Percentiles rank a stretch among this genome's conserved stretches.
phyloP scores from a whole-genome alignment of 768 basidiomycete species.

The Clitopilus hobsonii region DNA sequence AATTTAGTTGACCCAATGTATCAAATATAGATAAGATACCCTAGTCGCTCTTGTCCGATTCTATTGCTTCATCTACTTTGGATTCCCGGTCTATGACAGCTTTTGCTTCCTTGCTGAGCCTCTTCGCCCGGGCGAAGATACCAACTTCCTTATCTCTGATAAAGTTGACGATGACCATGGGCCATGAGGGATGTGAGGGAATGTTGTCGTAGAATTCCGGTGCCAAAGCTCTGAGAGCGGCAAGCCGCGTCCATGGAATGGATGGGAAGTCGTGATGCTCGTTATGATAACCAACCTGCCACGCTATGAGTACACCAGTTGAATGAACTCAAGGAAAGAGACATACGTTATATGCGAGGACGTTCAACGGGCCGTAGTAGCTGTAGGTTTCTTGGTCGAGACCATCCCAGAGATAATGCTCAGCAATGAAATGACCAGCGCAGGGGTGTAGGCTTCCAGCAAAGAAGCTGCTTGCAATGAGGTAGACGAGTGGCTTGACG shows the following conservation, averaged over 20 bases:
- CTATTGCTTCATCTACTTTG: conserved; percentile 1
- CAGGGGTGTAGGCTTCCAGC: conserved; percentile 95
- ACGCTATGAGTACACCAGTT: conserved; percentile 4
- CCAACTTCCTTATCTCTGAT: conserved; percentile 88
- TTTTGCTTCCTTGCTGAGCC: conserved; percentile 39
- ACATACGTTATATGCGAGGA: conserved; percentile 87
- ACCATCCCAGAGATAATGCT: conserved; percentile 93
- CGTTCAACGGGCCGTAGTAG: conserved; percentile 91
- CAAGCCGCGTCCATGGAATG: conserved; percentile 90
- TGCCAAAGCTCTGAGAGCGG: conserved; percentile 75
- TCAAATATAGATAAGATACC: background rate
- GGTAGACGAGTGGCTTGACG: conserved; percentile 61
- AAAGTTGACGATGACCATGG: conserved; percentile 92
- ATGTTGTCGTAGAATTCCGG: conserved; percentile 90
- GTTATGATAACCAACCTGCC: conserved; percentile 95
- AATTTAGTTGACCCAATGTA: background rate
- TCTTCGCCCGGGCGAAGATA: conserved; percentile 83
- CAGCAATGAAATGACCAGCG: conserved; percentile 97
- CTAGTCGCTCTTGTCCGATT: conserved; percentile 21
- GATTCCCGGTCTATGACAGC: background rate
- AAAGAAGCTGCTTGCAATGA: conserved; percentile 89
- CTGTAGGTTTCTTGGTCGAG: conserved; percentile 94
- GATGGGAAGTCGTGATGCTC: conserved; percentile 99
- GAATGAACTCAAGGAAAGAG: background rate
- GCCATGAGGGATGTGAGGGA: conserved; percentile 89